Percentiles rank a stretch among this genome's conserved stretches.
Evolutionary conservation across 345 rosid genomes (phyloP).

Genomic region (Angophora floribunda): DNA sequence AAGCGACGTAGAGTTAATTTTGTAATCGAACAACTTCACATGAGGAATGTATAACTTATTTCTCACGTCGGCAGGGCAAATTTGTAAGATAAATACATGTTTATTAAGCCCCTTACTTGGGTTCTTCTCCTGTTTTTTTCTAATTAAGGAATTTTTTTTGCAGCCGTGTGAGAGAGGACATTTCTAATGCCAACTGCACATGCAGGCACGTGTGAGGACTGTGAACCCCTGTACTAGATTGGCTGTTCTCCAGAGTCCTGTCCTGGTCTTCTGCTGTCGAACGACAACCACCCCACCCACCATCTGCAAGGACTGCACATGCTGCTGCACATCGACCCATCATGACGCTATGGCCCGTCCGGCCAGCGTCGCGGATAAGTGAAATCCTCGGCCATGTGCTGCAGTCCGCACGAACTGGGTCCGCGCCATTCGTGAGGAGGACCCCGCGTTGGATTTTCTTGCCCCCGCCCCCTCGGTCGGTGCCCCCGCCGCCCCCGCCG

Average conservation of each 20-base stretch:
- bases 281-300: not conserved
- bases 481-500: not conserved
- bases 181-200: not conserved
- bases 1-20: too few species aligned
- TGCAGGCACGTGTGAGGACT: not conserved
- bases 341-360: not conserved
- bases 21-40: not conserved
- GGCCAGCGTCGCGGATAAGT: not conserved
- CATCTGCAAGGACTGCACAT: not conserved
- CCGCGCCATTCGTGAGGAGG: not conserved
- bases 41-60: not conserved
- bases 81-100: not conserved
- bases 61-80: not conserved
- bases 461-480: not conserved
- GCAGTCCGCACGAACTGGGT: not conserved
- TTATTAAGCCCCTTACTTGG: not conserved
- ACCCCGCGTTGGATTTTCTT: not conserved
- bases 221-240: not conserved
- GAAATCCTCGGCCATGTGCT: not conserved
- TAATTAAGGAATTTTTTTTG: not conserved
- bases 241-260: not conserved
- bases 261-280: not conserved
- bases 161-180: not conserved
- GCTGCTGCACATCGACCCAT: not conserved
- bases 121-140: not conserved